Evolutionary conservation across 78 protist species (phyloP).

Genomic region (Emiliania huxleyi): DNA sequence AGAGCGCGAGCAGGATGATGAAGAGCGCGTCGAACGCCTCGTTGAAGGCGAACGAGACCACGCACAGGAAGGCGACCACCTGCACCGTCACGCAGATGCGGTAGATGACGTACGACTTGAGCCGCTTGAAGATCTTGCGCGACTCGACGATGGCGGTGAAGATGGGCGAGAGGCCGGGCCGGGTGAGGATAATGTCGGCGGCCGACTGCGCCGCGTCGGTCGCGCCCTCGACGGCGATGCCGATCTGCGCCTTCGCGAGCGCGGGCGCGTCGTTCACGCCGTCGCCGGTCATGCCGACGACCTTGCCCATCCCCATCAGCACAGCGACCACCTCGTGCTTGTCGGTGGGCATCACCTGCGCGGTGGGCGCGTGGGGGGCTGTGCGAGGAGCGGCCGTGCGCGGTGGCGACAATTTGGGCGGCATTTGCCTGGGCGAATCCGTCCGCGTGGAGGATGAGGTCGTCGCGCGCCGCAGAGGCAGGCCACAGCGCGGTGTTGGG

Average conservation of each 20-base stretch:
- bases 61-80: not conserved
- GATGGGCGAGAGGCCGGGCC: slow-evolving; percentile 83
- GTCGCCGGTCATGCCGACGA: slow-evolving; percentile 94
- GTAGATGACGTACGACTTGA: not conserved
- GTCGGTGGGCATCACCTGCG: slow-evolving; percentile 86
- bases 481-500: not conserved
- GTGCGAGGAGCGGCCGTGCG: too few relatives aligned
- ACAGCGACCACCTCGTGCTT: slow-evolving; percentile 82
- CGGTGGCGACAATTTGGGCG: too few relatives aligned
- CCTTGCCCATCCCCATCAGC: slow-evolving; percentile 13
- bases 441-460: not conserved
- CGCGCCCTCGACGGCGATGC: slow-evolving; percentile 91
- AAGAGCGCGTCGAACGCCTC: not conserved
- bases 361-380: too few relatives aligned
- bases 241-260: slow-evolving; percentile 90
- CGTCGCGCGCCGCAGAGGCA: not conserved
- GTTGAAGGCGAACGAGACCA: not conserved
- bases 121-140: slow-evolving; percentile 71
- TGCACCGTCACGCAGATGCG: not conserved
- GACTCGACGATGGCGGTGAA: slow-evolving; percentile 71
- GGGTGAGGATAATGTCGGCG: slow-evolving; percentile 81
- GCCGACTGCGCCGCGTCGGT: too few relatives aligned
- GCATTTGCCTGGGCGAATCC: too few relatives aligned
- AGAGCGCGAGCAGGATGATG: not conserved
- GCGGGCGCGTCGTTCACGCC: too few relatives aligned